Percentiles rank a stretch among this genome's conserved stretches.
Evolutionary conservation across 129 eudicot species (phyloP).

Genomic region (Lactuca saligna): DNA sequence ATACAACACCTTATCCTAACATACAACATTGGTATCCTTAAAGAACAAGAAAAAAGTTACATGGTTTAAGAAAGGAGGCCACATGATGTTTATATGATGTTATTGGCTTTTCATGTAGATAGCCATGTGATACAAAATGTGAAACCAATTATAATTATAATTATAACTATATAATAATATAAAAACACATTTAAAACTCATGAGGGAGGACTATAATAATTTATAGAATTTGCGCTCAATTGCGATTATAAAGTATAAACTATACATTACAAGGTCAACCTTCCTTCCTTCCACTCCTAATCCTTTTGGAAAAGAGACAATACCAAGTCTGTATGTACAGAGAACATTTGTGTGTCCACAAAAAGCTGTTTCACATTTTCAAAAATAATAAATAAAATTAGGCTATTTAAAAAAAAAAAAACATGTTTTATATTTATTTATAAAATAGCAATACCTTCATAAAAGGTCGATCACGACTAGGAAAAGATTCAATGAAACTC

Average conservation of each 20-base stretch:
- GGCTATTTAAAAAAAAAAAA: not conserved
- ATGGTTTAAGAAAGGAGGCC: slow-evolving; percentile 11
- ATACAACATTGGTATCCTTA: no score
- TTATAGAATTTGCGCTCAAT: slow-evolving; percentile 41
- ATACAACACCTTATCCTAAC: no score
- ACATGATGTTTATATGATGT: slow-evolving; percentile 21
- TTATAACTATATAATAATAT: not conserved
- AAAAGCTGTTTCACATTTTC: slow-evolving; percentile 54
- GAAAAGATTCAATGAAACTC: slow-evolving; percentile 95
- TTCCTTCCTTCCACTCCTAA: slow-evolving; percentile 32
- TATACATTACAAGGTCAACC: slow-evolving; percentile 37
- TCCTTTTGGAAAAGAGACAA: slow-evolving; percentile 96
- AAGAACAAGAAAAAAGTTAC: not conserved
- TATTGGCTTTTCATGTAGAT: slow-evolving; percentile 5
- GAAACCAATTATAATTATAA: no score
- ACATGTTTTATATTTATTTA: not conserved
- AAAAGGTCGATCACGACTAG: slow-evolving; percentile 85
- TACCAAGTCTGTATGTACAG: slow-evolving; percentile 96
- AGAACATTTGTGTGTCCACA: slow-evolving; percentile 95
- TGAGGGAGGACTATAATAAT: slow-evolving; percentile 11
- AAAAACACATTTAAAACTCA: slow-evolving; percentile 4
- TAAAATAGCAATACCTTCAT: slow-evolving; percentile 58
- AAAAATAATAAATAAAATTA: not conserved
- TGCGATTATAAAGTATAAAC: slow-evolving; percentile 13
- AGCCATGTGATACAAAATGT: slow-evolving; percentile 6